These are phyloP conservation scores for Platanthera zijinensis DNA, from an alignment of 106 monocot genomes.

Conservation along the genomic window DNA sequence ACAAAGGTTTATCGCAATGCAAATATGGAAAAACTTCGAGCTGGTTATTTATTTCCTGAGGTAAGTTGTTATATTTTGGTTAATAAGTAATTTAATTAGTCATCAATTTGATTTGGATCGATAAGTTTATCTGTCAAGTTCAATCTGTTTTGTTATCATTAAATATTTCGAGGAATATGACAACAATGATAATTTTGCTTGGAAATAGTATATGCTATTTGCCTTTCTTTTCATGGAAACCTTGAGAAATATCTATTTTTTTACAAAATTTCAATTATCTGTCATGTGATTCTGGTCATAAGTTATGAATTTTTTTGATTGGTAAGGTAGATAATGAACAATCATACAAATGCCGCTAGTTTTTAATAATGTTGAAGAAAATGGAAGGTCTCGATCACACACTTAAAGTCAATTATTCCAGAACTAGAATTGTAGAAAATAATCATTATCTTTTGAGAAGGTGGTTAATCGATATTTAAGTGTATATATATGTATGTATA, in stretches of 20 bases:
- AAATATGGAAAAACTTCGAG: slow-evolving; percentile 85
- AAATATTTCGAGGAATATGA: background rate
- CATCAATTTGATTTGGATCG: background rate
- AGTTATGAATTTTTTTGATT: background rate
- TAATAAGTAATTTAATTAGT: background rate
- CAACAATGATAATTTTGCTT: background rate
- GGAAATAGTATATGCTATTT: background rate
- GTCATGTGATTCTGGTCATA: background rate
- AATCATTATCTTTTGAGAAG: no score
- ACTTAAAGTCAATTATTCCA: background rate
- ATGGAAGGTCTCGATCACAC: background rate
- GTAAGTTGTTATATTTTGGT: slow-evolving; percentile 27
- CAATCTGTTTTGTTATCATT: background rate
- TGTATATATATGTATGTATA: no score
- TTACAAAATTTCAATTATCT: background rate
- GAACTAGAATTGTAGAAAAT: no score
- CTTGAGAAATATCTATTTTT: background rate
- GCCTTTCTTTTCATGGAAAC: background rate
- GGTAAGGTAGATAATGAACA: background rate
- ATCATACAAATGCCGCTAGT: background rate
- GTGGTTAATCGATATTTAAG: no score
- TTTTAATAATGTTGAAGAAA: background rate
- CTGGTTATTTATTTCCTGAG: slow-evolving; percentile 94
- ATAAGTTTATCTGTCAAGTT: background rate
- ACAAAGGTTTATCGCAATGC: slow-evolving; percentile 77